Conservation (phyloP, 139 green algal genomes). For the Coelastrella sp. region DNA sequence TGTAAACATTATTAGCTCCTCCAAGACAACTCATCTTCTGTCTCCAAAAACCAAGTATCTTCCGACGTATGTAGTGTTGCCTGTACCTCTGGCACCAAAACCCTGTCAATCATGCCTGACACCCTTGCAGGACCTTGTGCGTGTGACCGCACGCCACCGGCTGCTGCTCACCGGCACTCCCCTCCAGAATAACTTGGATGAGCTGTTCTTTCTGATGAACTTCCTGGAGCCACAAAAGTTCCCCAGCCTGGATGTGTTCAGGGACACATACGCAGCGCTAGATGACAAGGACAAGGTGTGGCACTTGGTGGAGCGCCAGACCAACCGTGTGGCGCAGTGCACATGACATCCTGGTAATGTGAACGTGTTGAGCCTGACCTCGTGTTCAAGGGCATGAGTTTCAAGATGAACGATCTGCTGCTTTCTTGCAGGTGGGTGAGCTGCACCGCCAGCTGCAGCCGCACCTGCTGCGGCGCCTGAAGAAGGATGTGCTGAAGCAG, state of each 20-base stretch:
- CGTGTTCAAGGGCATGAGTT: neutral
- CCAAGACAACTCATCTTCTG: too few species aligned
- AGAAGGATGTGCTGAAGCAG: conserved; percentile 85
- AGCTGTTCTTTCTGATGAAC: conserved; percentile 85
- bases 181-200: conserved; percentile 84
- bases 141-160: conserved; percentile 53
- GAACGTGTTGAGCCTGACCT: neutral
- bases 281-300: conserved; percentile 67
- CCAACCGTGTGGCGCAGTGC: neutral
- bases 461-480: conserved; percentile 83
- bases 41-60: too few species aligned
- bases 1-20: too few species aligned
- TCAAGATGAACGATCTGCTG: neutral
- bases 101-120: neutral
- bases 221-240: conserved; percentile 87
- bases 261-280: conserved; percentile 59
- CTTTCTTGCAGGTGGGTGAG: conserved; percentile 60
- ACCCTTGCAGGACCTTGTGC: conserved; percentile 71
- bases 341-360: neutral
- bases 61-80: neutral
- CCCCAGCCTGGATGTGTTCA: conserved; percentile 67
- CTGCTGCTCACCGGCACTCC: conserved; percentile 82
- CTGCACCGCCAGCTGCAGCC: conserved; percentile 73
- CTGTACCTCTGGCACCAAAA: neutral
- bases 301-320: neutral